Conservation (phyloP, 2,329 filamentous ascomycete genomes). For the Colletotrichum sp. region DNA sequence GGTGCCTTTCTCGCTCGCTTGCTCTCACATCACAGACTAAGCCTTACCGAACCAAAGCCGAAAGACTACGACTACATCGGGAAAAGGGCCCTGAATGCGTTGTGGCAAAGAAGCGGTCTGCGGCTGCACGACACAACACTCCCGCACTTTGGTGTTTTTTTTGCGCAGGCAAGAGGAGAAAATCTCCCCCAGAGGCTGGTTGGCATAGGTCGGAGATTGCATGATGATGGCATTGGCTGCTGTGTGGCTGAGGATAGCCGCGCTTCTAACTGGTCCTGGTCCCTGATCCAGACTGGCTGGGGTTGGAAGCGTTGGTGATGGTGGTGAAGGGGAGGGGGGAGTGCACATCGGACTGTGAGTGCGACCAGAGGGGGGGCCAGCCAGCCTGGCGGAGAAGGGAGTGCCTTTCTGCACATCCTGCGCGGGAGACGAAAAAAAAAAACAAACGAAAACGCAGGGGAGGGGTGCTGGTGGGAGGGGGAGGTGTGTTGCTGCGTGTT, state of each 20-base stretch:
- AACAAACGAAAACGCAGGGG: not conserved
- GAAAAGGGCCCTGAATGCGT: not conserved
- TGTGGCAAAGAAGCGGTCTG: slow-evolving; percentile 17
- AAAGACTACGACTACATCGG: not conserved
- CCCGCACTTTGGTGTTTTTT: not conserved
- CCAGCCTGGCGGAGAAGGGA: not conserved
- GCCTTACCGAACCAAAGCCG: not conserved
- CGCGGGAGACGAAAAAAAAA: not conserved
- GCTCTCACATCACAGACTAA: not conserved
- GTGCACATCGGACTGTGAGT: not conserved
- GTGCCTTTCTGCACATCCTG: not conserved
- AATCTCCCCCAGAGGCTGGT: not conserved
- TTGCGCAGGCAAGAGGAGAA: not conserved
- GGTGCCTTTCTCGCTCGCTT: not conserved
- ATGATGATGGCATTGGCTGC: not conserved
- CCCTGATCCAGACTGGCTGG: not conserved
- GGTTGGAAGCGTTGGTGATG: not conserved
- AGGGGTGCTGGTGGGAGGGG: not conserved
- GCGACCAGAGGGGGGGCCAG: not conserved
- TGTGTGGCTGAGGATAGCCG: not conserved
- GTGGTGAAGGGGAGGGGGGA: not conserved
- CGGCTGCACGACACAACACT: not conserved
- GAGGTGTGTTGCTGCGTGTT: not conserved
- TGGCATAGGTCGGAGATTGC: not conserved
- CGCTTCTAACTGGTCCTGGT: not conserved